Conservation (phyloP, 306 rosid species). For the Sicyos baderoa region DNA sequence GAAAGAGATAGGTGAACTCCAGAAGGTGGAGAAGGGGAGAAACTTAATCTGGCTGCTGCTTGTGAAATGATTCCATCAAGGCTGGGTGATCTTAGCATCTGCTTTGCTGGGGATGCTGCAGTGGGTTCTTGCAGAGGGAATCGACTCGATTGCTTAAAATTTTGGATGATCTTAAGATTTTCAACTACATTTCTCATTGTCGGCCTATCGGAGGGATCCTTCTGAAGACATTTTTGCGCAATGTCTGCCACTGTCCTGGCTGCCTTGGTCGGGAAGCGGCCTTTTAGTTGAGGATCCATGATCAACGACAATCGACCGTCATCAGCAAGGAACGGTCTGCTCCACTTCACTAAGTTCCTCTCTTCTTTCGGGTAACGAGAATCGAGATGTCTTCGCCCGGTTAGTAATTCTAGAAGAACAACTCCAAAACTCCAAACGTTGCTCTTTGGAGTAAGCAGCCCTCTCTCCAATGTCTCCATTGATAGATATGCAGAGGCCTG, state of each 20-base stretch:
- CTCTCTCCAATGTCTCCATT: conserved; percentile 85
- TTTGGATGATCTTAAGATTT: conserved; percentile 67
- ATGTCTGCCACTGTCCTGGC: conserved; percentile 79
- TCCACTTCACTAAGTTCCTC: conserved; percentile 92
- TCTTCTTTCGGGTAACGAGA: conserved; percentile 92
- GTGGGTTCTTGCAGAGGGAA: conserved; percentile 88
- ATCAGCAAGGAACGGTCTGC: conserved; percentile 80
- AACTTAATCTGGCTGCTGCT: conserved; percentile 54
- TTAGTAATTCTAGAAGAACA: conserved; percentile 82
- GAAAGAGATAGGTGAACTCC: conserved; percentile 42
- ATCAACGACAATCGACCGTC: conserved; percentile 70
- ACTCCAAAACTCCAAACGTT: conserved; percentile 94
- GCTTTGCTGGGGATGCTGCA: conserved; percentile 26
- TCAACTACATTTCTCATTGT: conserved; percentile 88
- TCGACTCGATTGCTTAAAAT: conserved; percentile 64
- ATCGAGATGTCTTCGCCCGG: conserved; percentile 83
- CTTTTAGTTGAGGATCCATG: conserved; percentile 87
- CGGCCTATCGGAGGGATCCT: conserved; percentile 90
- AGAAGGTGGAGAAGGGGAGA: conserved; percentile 74
- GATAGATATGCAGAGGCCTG: conserved; percentile 92
- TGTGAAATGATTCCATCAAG: conserved; percentile 63
- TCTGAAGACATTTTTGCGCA: conserved; percentile 84
- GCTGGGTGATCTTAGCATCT: conserved; percentile 84
- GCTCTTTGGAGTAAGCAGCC: conserved; percentile 96
- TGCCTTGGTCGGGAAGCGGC: conserved; percentile 85